A percentile compares a stretch with the other conserved stretches of the same genome.
These are phyloP conservation scores for Auriscalpium vulgare DNA, from an alignment of 768 basidiomycete species.

Conservation along the genomic window DNA sequence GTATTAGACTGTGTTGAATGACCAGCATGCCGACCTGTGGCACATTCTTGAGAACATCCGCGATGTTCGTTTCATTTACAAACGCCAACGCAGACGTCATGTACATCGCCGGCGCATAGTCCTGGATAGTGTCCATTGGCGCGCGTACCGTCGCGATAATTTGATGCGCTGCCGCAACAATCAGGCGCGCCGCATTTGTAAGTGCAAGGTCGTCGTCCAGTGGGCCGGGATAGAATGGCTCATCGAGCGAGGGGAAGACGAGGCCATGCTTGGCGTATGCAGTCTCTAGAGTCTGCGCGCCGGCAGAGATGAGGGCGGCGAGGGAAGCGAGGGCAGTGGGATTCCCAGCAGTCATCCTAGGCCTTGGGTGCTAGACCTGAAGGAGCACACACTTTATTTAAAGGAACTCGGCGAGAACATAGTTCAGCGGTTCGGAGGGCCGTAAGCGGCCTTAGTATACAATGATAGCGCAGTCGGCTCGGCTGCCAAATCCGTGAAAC, in stretches of 20 bases:
- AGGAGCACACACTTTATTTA: too few relatives aligned
- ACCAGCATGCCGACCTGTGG: background rate
- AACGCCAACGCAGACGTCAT: background rate
- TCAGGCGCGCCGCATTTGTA: background rate
- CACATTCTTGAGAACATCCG: conserved; percentile 2
- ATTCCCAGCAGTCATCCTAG: background rate
- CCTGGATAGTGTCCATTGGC: background rate
- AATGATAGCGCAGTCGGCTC: too few relatives aligned
- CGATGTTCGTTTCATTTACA: background rate
- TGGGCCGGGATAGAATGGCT: background rate
- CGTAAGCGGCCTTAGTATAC: too few relatives aligned
- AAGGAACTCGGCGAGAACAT: too few relatives aligned
- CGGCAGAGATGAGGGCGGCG: background rate
- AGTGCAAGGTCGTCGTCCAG: background rate
- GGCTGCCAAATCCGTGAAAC: too few relatives aligned
- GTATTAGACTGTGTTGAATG: background rate
- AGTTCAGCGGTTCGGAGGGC: too few relatives aligned
- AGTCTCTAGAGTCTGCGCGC: conserved; percentile 2
- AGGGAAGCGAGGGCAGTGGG: background rate
- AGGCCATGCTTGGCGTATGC: background rate
- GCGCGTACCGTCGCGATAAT: conserved; percentile 3
- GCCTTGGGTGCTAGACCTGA: too few relatives aligned
- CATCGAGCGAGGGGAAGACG: conserved; percentile 2
- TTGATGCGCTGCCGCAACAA: conserved; percentile 1
- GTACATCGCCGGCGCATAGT: background rate